Base-by-base conservation (phyloP, 345 rosid species). In the Punica granatum region DNA sequence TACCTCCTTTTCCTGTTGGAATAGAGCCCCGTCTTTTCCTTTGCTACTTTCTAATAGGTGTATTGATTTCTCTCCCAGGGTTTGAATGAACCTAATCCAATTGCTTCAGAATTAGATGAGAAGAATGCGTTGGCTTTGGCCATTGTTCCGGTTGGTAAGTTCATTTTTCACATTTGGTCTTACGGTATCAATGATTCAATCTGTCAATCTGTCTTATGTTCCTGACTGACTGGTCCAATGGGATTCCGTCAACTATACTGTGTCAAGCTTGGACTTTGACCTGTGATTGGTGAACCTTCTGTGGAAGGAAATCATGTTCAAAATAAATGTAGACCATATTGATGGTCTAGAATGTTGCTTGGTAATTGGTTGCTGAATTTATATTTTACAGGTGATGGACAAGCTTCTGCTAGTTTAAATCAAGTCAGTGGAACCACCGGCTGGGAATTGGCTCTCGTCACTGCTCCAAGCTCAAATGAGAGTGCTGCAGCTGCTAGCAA, bases 401-500 rank as follows among this genome's bases (percentile, higher is more conserved):
- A 83, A 26, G 64, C 67, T 69, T 68, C 92, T 7, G 63, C 80
- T 73, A 75, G 71, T 67, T 75, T 79, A 32, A 49, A 67, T 67
- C 86, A 71, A 69, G 74, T 76, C 53, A 82, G 81, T 77, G 91
- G 85, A 65, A 76, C 80, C 32, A 68, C 84, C 25, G 92, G 97
- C 70, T 94, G 99, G 99, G 99, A 94, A 79, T 66, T 94, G 70
- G 96, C 99, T 9, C 92, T 94, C 72, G 92, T 91, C 53, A 83
- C 95, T 58, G 88, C 95, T 76, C 87, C 99, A 32, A 94, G 97
- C 82, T 84, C 95, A 69, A 94, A 89, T 64, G 95, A 78, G 62
- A 80, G 68, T 70, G 88, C 92, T 10, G 39, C 86, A 48, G 77
- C 88, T 67, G 76, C 91, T 58, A 89, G 86, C 77, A 94, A 86